Conservation (phyloP, 2,329 filamentous ascomycete genomes). For the Akanthomyces lecanii region DNA sequence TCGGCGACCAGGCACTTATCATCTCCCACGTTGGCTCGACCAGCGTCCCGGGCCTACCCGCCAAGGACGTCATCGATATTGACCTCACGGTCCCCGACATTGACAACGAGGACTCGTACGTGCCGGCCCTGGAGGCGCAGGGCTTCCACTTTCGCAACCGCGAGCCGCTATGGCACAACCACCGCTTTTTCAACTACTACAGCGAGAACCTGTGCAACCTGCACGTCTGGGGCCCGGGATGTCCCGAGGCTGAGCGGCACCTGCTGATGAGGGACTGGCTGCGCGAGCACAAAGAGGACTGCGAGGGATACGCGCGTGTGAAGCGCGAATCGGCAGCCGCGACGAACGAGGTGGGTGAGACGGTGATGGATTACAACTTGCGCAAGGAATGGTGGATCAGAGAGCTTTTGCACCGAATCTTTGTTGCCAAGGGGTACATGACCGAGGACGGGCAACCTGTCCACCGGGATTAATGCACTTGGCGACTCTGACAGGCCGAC, state of each 20-base stretch:
- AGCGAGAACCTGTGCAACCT: slow-evolving; percentile 36
- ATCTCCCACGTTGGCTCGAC: slow-evolving; percentile 44
- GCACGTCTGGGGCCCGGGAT: slow-evolving; percentile 39
- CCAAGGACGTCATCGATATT: slow-evolving; percentile 45
- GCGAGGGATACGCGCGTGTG: slow-evolving; percentile 33
- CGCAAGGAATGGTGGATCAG: slow-evolving; percentile 36
- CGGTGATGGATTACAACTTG: slow-evolving; percentile 33
- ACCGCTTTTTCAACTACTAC: slow-evolving; percentile 35
- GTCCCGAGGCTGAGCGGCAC: slow-evolving; percentile 36
- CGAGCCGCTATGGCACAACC: slow-evolving; percentile 39
- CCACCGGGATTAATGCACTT: background rate
- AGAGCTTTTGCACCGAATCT: slow-evolving; percentile 28
- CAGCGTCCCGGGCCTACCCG: slow-evolving; percentile 39
- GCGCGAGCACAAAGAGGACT: slow-evolving; percentile 30
- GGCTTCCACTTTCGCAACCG: slow-evolving; percentile 40
- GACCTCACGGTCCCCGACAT: slow-evolving; percentile 39
- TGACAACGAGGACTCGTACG: slow-evolving; percentile 35
- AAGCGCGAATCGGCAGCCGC: slow-evolving; percentile 33
- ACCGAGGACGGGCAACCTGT: background rate
- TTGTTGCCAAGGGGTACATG: slow-evolving; percentile 15
- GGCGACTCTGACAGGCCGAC: background rate
- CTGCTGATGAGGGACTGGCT: slow-evolving; percentile 41
- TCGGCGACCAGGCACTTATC: slow-evolving; percentile 27
- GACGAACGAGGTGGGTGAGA: slow-evolving; percentile 27
- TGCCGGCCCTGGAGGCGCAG: slow-evolving; percentile 33